phyloP scores from a whole-genome alignment of 768 basidiomycete species.

The Tremella yokohamensis region DNA sequence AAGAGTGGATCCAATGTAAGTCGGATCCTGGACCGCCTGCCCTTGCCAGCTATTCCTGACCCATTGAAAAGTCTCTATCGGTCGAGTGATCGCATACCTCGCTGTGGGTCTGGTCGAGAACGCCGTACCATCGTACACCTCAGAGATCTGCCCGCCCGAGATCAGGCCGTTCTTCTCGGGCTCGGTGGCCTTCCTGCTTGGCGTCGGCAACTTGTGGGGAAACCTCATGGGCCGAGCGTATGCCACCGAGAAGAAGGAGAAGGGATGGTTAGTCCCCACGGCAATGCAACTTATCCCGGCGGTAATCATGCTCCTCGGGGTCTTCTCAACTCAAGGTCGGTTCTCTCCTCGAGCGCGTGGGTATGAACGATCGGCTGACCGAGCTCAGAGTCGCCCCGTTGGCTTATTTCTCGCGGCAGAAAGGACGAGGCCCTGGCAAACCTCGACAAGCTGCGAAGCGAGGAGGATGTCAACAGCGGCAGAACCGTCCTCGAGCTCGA shows the following conservation, averaged over 20 bases:
- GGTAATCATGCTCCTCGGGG: conserved; percentile 13
- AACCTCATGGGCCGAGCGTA: conserved; percentile 18
- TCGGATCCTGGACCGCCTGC: too few relatives aligned
- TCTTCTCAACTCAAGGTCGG: conserved; percentile 10
- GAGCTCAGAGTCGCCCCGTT: conserved; percentile 44
- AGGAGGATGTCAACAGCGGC: conserved; percentile 12
- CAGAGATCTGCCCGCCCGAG: conserved; percentile 24
- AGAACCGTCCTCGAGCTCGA: conserved; percentile 16
- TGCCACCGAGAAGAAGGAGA: conserved; percentile 15
- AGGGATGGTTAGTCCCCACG: conserved; percentile 31
- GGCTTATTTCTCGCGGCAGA: conserved; percentile 48
- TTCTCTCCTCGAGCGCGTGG: not conserved
- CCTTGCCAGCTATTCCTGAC: too few relatives aligned
- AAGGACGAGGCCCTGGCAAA: conserved; percentile 17
- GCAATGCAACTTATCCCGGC: conserved; percentile 42
- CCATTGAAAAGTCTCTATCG: conserved; percentile 8
- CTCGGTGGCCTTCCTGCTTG: conserved; percentile 10
- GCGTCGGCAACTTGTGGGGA: conserved; percentile 14
- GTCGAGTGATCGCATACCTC: conserved; percentile 25
- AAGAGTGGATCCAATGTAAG: conserved; percentile 15
- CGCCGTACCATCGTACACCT: conserved; percentile 20
- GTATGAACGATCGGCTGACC: conserved; percentile 4
- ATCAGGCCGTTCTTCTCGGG: conserved; percentile 26
- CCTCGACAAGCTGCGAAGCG: conserved; percentile 14
- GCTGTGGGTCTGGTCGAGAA: conserved; percentile 25